A percentile compares a stretch with the other conserved stretches of the same genome.
phyloP scores from a whole-genome alignment of 352 stramenopile species.

The Phytophthora pistaciae region DNA sequence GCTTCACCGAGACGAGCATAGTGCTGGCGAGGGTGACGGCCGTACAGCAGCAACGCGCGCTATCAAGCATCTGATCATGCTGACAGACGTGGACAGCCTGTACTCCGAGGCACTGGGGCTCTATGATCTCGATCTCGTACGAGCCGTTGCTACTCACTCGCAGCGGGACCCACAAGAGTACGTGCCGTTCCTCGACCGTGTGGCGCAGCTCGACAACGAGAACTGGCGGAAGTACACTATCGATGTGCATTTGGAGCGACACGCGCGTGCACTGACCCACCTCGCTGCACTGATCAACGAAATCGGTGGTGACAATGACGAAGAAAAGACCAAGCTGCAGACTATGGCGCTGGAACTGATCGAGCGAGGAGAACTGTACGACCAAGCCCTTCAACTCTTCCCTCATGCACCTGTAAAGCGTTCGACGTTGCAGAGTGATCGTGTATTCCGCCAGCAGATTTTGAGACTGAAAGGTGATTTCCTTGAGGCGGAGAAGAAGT shows the following conservation, averaged over 20 bases:
- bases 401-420: slow-evolving; percentile 12
- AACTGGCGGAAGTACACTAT: slow-evolving; percentile 67
- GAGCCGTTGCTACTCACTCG: slow-evolving; percentile 67
- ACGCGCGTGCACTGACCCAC: slow-evolving; percentile 57
- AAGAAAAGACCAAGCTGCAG: slow-evolving; percentile 31
- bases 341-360: slow-evolving; percentile 50
- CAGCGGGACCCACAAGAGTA: slow-evolving; percentile 82
- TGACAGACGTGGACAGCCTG: slow-evolving; percentile 73
- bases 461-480: slow-evolving; percentile 60
- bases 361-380: slow-evolving; percentile 52
- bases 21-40: background rate
- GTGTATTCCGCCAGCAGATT: slow-evolving; percentile 47
- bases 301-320: slow-evolving; percentile 27
- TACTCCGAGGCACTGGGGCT: slow-evolving; percentile 72
- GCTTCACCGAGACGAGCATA: slow-evolving; percentile 18
- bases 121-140: slow-evolving; percentile 76
- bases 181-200: slow-evolving; percentile 65
- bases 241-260: slow-evolving; percentile 58
- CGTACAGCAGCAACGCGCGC: slow-evolving; percentile 48
- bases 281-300: slow-evolving; percentile 41
- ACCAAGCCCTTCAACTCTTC: slow-evolving; percentile 61
- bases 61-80: slow-evolving; percentile 80
- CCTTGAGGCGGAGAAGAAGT: slow-evolving; percentile 47
- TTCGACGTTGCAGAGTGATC: slow-evolving; percentile 11
- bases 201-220: slow-evolving; percentile 44